Base-by-base conservation (phyloP, 148 eudicot genomes). In the Dianthus caryophyllus region DNA sequence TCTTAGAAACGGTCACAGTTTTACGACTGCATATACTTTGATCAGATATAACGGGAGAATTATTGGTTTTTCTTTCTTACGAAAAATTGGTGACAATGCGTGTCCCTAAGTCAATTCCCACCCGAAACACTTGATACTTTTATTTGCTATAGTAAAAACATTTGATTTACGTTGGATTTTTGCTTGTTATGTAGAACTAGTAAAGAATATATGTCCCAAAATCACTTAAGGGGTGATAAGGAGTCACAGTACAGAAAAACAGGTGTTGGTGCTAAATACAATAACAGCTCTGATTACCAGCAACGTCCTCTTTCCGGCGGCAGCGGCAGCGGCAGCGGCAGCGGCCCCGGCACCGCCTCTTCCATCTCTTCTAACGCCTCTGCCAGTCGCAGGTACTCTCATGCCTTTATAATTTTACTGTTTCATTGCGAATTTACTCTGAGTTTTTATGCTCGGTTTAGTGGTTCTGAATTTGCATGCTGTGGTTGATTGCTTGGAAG, bases 171-270 rank as follows among this genome's bases (percentile, higher is more conserved):
- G n/a, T n/a, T n/a, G n/a, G n/a, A n/a, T 66, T n/a, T 66, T 66
- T 66, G 57, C 13, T 67, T 53, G 44, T 29, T 31, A 49, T 27
- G 61, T 33, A 47, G 59, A 55, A 53, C 60, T 44, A 47, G 63
- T 76, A 79, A 64, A n/a, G 79, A 53, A 87, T 89, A 71, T 90
- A 94, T 94, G 98, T 87, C 96, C 97, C 68, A 75, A 78, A 90
- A 94, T 84, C 98, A 87, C 85, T 73, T 85, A 69, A 82, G 89
- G 78, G 79, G 68, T 62, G 95, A 87, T n/a, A 89, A 84, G 84
- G 94, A 85, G 68, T 74, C 85, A 18, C 85, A 81, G 62, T 78
- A 83, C 77, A 79, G 80, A 64, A 88, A 78, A 82, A 24, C 78
- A 46, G 69, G 71, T 36, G 72, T 63, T 63, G 66, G 73, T 66